phyloP scores from a whole-genome alignment of 257 asterid species.

The Lithospermum erythrorhizon region DNA sequence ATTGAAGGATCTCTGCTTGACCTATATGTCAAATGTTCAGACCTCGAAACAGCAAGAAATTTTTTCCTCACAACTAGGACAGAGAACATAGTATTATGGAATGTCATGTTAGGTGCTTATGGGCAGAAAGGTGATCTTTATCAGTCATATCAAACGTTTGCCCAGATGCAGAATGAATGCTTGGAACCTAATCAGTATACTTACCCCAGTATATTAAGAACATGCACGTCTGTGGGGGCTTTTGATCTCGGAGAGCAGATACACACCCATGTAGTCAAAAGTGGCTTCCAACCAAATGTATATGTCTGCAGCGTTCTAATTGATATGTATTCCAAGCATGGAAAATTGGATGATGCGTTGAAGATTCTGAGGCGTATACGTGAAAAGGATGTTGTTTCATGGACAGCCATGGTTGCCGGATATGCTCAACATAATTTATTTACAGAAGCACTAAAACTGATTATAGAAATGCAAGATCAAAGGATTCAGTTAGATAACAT shows the following conservation, averaged over 20 bases:
- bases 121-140: slow-evolving; percentile 64
- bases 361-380: slow-evolving; percentile 52
- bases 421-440: slow-evolving; percentile 55
- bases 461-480: slow-evolving; percentile 55
- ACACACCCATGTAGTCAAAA: slow-evolving; percentile 64
- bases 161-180: slow-evolving; percentile 45
- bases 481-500: slow-evolving; percentile 60
- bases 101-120: slow-evolving; percentile 83
- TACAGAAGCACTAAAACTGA: slow-evolving; percentile 51
- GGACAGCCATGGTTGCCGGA: slow-evolving; percentile 89
- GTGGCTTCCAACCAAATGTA: slow-evolving; percentile 63
- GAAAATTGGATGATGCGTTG: slow-evolving; percentile 48
- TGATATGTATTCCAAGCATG: slow-evolving; percentile 77
- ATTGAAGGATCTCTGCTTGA: slow-evolving; percentile 81
- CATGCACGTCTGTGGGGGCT: slow-evolving; percentile 63
- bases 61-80: slow-evolving; percentile 42
- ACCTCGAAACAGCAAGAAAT: slow-evolving; percentile 50
- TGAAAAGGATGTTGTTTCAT: slow-evolving; percentile 70
- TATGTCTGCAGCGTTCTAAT: slow-evolving; percentile 80
- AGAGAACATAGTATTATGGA: slow-evolving; percentile 73
- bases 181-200: slow-evolving; percentile 76
- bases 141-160: slow-evolving; percentile 44
- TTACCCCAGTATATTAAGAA: slow-evolving; percentile 70
- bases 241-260: slow-evolving; percentile 71
- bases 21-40: slow-evolving; percentile 72